Evolutionary conservation across 139 green algal genomes (phyloP), one percentile per base, ranked within the genome.

Genomic region (Raphidocelis subcapitata): DNA sequence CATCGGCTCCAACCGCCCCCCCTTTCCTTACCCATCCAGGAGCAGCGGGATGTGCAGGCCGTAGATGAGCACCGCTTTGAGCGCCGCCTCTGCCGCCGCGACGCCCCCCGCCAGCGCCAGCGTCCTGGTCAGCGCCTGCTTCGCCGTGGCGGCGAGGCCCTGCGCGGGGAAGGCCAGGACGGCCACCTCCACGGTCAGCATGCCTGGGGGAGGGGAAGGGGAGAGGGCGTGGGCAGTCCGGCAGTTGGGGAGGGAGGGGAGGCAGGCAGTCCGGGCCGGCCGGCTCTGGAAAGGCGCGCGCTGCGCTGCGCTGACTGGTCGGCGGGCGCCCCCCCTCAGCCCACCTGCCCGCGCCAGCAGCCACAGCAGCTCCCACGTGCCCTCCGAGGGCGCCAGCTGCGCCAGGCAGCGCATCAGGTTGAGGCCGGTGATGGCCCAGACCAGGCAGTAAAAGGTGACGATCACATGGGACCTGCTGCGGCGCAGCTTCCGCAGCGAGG

Each of bases 161-260:
- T 88, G 85, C 31, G 81, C 46, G 5, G 88, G 77, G 73, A 87
- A 88, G 31, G 85, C 74, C 16, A 90, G 75, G 18, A 87, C 82
- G 14, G 74, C 82, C 18, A 74, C 72, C 77, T 90, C 82, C 62
- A 88, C 66, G 26, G 77, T 10, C 18, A 79, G 28, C 72, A 76
- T 80, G 35, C 72, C 54, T 15, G 44, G 20, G 26, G 41, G 8
- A n/a, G n/a, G n/a, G n/a, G n/a, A n/a, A n/a, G n/a, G n/a, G n/a
- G n/a, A n/a, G n/a, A n/a, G n/a, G n/a, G n/a, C n/a, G n/a, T n/a
- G n/a, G n/a, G n/a, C n/a, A n/a, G n/a, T n/a, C n/a, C n/a, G n/a
- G n/a, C n/a, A n/a, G n/a, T n/a, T n/a, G n/a, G n/a, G n/a, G n/a
- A n/a, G n/a, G n/a, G n/a, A n/a, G n/a, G n/a, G n/a, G n/a, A n/a